Evolutionary conservation across 768 basidiomycete species (phyloP).

Genomic region (Lentinus tigrinus): DNA sequence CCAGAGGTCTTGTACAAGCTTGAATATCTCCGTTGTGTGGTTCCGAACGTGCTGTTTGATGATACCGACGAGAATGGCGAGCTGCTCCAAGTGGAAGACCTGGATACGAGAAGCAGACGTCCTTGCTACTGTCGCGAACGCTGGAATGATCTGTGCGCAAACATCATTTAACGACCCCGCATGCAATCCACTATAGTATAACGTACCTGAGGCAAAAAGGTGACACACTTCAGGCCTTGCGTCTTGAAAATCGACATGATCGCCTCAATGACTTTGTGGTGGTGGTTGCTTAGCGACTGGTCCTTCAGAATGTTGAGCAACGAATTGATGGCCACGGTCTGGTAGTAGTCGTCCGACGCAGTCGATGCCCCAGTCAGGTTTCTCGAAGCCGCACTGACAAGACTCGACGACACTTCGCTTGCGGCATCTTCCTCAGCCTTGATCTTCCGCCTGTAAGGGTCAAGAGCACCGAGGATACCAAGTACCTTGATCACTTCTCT

Average conservation of each 20-base stretch:
- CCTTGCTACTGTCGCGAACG: slow-evolving; percentile 86
- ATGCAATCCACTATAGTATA: background rate
- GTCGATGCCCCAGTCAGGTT: slow-evolving; percentile 59
- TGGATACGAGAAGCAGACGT: slow-evolving; percentile 79
- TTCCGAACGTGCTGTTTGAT: slow-evolving; percentile 97
- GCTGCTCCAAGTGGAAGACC: slow-evolving; percentile 92
- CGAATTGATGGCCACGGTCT: slow-evolving; percentile 89
- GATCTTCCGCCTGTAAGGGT: slow-evolving; percentile 90
- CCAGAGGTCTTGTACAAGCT: slow-evolving; percentile 88
- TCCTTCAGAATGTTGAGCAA: slow-evolving; percentile 88
- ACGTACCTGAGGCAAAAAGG: slow-evolving; percentile 87
- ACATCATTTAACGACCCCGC: background rate
- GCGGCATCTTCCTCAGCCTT: slow-evolving; percentile 65
- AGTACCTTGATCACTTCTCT: slow-evolving; percentile 93
- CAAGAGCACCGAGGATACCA: slow-evolving; percentile 93
- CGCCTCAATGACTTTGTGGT: slow-evolving; percentile 93
- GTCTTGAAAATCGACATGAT: slow-evolving; percentile 99
- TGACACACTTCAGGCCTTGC: slow-evolving; percentile 93
- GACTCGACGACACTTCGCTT: slow-evolving; percentile 41
- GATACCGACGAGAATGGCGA: slow-evolving; percentile 92
- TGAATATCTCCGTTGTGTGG: slow-evolving; percentile 83
- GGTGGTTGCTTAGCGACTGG: slow-evolving; percentile 79
- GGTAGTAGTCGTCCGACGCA: slow-evolving; percentile 93
- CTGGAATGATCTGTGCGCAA: slow-evolving; percentile 78
- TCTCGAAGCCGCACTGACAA: slow-evolving; percentile 63